Evolutionary conservation across 257 asterid species (phyloP).

Genomic region (Solanum medicagineum): DNA sequence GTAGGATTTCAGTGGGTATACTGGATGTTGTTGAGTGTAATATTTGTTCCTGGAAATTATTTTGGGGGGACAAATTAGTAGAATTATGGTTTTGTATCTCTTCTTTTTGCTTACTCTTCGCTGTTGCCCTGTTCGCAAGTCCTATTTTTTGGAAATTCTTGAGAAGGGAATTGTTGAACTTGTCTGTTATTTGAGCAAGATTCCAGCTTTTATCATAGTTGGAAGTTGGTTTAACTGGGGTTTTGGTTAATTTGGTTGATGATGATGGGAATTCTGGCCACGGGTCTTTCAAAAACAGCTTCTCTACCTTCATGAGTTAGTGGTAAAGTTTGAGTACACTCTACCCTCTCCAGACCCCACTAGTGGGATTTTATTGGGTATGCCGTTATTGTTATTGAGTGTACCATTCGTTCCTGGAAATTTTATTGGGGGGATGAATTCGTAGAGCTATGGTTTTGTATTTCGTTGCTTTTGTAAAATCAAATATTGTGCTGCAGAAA

Average conservation of each 20-base stretch:
- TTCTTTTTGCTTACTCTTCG: not conserved
- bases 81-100: not conserved
- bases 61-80: not conserved
- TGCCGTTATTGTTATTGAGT: not conserved
- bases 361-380: not conserved
- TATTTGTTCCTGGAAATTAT: not conserved
- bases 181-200: not conserved
- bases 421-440: not conserved
- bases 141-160: not conserved
- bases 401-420: not conserved
- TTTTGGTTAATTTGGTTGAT: not conserved
- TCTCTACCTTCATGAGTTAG: not conserved
- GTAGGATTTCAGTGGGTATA: not conserved
- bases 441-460: not conserved
- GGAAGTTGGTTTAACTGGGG: not conserved
- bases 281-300: not conserved
- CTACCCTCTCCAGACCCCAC: not conserved
- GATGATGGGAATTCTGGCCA: not conserved
- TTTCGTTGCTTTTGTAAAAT: not conserved
- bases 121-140: not conserved
- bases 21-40: not conserved
- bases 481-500: slow-evolving; percentile 31
- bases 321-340: not conserved
- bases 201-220: not conserved
- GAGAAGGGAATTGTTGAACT: not conserved